phyloP scores from a whole-genome alignment of 2,329 filamentous ascomycete genomes.

The Diaporthe velutina region DNA sequence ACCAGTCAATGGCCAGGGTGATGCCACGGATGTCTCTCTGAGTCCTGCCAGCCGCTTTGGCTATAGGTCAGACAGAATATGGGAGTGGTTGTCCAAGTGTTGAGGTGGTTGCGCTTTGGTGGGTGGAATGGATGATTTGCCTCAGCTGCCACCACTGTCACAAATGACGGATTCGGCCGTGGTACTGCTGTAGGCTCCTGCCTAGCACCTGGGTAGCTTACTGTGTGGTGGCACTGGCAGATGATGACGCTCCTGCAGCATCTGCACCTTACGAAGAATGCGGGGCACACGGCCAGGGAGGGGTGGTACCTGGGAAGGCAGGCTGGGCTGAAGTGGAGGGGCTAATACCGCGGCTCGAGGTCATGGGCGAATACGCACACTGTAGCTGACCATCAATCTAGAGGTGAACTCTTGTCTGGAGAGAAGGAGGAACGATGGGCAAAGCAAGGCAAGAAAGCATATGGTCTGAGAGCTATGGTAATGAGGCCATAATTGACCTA shows the following conservation, averaged over 20 bases:
- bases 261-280: not conserved
- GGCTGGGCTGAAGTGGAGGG: not conserved
- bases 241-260: not conserved
- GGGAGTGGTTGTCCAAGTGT: not conserved
- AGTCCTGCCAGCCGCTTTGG: not conserved
- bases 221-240: not conserved
- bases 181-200: not conserved
- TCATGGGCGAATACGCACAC: not conserved
- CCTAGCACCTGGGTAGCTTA: not conserved
- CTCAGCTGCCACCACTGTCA: constrained; percentile 1
- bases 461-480: not conserved
- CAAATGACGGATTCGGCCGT: constrained; percentile 17
- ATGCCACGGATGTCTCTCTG: not conserved
- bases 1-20: not conserved
- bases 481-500: not conserved
- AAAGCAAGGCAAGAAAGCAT: too few relatives aligned
- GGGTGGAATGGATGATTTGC: not conserved
- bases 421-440: not conserved
- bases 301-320: not conserved
- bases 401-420: not conserved
- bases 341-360: not conserved
- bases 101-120: not conserved
- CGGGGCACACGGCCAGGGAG: not conserved
- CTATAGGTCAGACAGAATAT: not conserved
- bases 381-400: not conserved